Conservation (phyloP, 2,329 filamentous ascomycete genomes). For the Fusarium sp. region DNA sequence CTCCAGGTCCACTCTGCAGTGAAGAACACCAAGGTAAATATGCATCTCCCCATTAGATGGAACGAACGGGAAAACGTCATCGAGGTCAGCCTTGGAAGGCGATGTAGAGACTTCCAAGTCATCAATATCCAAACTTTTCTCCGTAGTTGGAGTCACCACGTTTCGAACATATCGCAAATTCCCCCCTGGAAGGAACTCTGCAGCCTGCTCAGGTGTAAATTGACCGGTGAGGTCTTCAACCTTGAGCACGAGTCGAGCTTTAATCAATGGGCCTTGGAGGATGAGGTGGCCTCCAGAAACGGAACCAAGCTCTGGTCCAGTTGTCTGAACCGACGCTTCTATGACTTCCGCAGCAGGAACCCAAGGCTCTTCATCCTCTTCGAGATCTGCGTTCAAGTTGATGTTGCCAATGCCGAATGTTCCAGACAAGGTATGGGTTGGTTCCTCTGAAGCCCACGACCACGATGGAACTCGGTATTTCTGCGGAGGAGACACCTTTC, state of each 20-base stretch:
- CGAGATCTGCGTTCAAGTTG: not conserved
- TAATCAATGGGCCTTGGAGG: slow-evolving; percentile 28
- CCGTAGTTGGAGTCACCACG: not conserved
- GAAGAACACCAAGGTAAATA: slow-evolving; percentile 21
- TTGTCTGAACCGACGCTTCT: slow-evolving; percentile 16
- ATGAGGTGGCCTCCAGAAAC: slow-evolving; percentile 15
- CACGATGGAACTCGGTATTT: slow-evolving; percentile 35
- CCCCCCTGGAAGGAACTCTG: slow-evolving; percentile 30
- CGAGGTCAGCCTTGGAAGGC: slow-evolving; percentile 7
- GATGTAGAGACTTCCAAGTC: not conserved
- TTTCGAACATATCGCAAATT: slow-evolving; percentile 23
- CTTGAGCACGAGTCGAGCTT: slow-evolving; percentile 20
- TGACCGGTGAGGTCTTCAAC: slow-evolving; percentile 19
- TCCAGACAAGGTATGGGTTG: not conserved
- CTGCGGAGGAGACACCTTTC: slow-evolving; percentile 27
- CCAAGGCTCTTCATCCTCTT: slow-evolving; percentile 19
- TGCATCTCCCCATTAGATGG: not conserved
- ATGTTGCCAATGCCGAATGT: slow-evolving; percentile 15
- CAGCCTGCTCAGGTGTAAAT: slow-evolving; percentile 26
- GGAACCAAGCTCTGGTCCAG: slow-evolving; percentile 21
- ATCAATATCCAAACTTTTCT: not conserved
- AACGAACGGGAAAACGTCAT: slow-evolving; percentile 4
- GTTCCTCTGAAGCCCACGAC: slow-evolving; percentile 35
- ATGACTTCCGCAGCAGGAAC: not conserved
- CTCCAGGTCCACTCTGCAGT: slow-evolving; percentile 5